Evolutionary conservation across 495 filamentous ascomycete species (phyloP), one percentile per base, ranked within the genome.

Genomic region (Penicillium riverlandense): DNA sequence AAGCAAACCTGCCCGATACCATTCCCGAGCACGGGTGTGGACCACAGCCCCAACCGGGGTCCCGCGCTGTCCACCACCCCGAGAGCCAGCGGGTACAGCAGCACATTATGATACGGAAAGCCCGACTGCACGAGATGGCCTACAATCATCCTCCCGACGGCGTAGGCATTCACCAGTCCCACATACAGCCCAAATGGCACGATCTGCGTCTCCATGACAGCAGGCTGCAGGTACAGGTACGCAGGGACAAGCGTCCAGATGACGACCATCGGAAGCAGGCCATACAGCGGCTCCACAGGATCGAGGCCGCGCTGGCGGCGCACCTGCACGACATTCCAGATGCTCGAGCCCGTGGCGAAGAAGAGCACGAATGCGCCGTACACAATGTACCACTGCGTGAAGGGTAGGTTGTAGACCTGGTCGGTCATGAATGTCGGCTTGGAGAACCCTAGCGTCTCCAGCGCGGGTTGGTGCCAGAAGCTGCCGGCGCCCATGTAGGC

Each of bases 71-170:
- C 92, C 29, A 88, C 48, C 3, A 92, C 82, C 39, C 81, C 90
- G 40, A 75, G 76, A 22, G 74, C 69, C 3, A 98, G 73, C 79
- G 80, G 43, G 76, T 84, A 44, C 78, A 64, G 31, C 76, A 79
- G 47, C 15, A 95, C 77, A 61, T 96, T 96, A 63, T 82, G 77
- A 71, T 87, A 92, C 15, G 92, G 91, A 71, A 94, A 98, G 0
- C 76, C 68, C 12, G 84, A 74, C 60, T 90, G 85, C 47, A 86
- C 84, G 5, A 98, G 72, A 63, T 98, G 92, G 2, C 89, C 90
- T 22, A 84, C 84, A 68, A 98, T 97, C 62, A 98, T 96, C 58
- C 88, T 80, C 8, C 92, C 92, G 37, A 98, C 92, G 43, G 86
- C 81, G 63, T 95, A 96, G 35, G 92, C 90, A 58, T 96, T 96